Evolutionary conservation across 208 protist genomes (phyloP).

Genomic region (Lotmaria passim): DNA sequence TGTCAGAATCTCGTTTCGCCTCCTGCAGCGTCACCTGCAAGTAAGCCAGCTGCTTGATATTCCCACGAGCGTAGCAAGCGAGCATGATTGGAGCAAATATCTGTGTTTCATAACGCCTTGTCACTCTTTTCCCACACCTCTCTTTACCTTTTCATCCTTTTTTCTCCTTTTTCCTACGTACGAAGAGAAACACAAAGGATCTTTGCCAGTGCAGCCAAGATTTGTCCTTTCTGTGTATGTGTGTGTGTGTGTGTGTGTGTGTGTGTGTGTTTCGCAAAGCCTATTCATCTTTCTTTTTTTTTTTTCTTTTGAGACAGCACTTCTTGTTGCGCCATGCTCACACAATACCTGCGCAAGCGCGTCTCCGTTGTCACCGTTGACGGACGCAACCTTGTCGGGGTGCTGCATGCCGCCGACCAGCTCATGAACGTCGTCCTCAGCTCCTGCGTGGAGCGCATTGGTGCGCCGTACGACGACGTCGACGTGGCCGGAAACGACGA

Average conservation of each 20-base stretch:
- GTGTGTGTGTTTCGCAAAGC: background rate
- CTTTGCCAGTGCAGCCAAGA: too few relatives aligned
- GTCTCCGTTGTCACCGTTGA: conserved; percentile 84
- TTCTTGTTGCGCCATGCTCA: too few relatives aligned
- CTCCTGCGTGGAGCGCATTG: conserved; percentile 66
- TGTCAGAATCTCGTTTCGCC: too few relatives aligned
- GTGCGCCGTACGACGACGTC: conserved; percentile 42
- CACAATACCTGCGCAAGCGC: conserved; percentile 67
- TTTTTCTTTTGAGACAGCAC: background rate
- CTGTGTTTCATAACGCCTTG: background rate
- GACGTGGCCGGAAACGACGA: conserved; percentile 15
- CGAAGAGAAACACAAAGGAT: too few relatives aligned
- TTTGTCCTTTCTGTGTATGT: too few relatives aligned
- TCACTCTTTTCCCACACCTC: background rate
- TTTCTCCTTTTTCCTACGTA: background rate
- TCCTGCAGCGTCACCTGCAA: too few relatives aligned
- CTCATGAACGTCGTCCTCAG: conserved; percentile 83
- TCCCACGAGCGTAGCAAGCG: too few relatives aligned
- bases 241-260: background rate
- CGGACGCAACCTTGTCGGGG: conserved; percentile 77
- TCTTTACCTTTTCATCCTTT: background rate
- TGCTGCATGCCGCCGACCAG: conserved; percentile 83
- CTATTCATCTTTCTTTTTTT: background rate
- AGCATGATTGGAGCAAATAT: too few relatives aligned
- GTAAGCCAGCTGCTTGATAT: too few relatives aligned